Percentiles rank a stretch among this genome's conserved stretches.
Conservation (phyloP, 805 yeast species). For the Tanozyma kutaoensis region DNA sequence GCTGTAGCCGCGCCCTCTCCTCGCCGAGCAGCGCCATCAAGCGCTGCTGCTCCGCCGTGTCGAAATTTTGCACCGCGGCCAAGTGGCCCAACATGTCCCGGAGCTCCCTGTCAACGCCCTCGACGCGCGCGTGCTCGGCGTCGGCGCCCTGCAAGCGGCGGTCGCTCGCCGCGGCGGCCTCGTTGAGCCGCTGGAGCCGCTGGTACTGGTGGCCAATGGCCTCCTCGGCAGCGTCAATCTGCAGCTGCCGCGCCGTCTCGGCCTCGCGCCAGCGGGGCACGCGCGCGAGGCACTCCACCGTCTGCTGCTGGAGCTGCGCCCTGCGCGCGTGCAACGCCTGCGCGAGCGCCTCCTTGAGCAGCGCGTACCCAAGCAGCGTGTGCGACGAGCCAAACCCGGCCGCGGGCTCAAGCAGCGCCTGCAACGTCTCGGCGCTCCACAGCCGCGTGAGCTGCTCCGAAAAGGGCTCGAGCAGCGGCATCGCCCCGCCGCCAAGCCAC, state of each 20-base stretch:
- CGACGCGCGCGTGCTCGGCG: slow-evolving; percentile 11
- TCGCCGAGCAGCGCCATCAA: slow-evolving; percentile 11
- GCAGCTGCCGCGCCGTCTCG: slow-evolving; percentile 18
- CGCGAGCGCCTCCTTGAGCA: slow-evolving; percentile 16
- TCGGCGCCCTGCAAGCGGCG: slow-evolving; percentile 17
- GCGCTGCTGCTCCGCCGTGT: slow-evolving; percentile 7
- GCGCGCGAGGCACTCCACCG: slow-evolving; percentile 5
- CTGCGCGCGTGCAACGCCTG: slow-evolving; percentile 11
- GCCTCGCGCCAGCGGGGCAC: slow-evolving; percentile 10
- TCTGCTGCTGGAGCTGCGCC: slow-evolving; percentile 7
- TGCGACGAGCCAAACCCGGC: not conserved
- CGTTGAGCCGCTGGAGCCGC: slow-evolving; percentile 18
- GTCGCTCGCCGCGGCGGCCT: slow-evolving; percentile 18
- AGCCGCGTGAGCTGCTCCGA: slow-evolving; percentile 7
- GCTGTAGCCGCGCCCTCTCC: slow-evolving; percentile 11
- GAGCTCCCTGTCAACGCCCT: slow-evolving; percentile 3
- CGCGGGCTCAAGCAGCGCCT: slow-evolving; percentile 7
- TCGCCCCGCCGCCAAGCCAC: slow-evolving; percentile 15
- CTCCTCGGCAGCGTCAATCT: slow-evolving; percentile 20
- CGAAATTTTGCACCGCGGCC: slow-evolving; percentile 1
- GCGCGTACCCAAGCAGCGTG: slow-evolving; percentile 10
- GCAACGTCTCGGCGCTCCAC: slow-evolving; percentile 12
- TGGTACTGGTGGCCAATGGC: slow-evolving; percentile 30
- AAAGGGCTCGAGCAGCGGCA: slow-evolving; percentile 8
- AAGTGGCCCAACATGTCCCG: slow-evolving; percentile 3